A percentile compares a stretch with the other conserved stretches of the same genome.
These are phyloP conservation scores for Yamadazyma epiphylla DNA, from an alignment of 1,139 yeast genomes.

Conservation along the genomic window DNA sequence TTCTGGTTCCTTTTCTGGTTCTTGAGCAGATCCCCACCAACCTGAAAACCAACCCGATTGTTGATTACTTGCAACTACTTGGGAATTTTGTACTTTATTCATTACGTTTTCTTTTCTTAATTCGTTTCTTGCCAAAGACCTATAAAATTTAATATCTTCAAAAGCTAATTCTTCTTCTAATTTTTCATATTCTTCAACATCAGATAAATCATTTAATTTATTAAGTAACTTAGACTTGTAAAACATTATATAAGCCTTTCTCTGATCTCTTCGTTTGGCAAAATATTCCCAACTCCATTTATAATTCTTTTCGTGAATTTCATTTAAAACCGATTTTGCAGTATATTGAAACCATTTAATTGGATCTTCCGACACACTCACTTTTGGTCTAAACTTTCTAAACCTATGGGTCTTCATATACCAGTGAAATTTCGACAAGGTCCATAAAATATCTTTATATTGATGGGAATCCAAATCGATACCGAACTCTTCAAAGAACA, in stretches of 20 bases:
- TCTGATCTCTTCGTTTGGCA: constrained; percentile 64
- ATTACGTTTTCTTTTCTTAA: constrained; percentile 50
- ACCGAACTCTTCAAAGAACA: constrained; percentile 85
- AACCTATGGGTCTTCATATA: constrained; percentile 73
- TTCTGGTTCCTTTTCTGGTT: constrained; percentile 7
- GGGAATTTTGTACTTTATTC: constrained; percentile 10
- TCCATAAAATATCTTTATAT: constrained; percentile 76
- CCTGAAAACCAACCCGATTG: constrained; percentile 53
- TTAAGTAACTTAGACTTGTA: constrained; percentile 56
- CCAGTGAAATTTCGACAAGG: constrained; percentile 79
- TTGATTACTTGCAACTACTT: constrained; percentile 3
- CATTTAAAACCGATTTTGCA: constrained; percentile 66
- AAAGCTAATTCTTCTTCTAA: constrained; percentile 61
- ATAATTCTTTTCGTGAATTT: constrained; percentile 75
- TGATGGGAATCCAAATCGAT: constrained; percentile 81
- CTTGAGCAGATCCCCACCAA: constrained; percentile 48
- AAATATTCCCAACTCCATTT: constrained; percentile 91
- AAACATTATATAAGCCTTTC: constrained; percentile 62
- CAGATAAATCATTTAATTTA: constrained; percentile 25
- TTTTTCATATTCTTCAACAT: constrained; percentile 40
- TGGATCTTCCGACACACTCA: constrained; percentile 63
- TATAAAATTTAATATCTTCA: constrained; percentile 81
- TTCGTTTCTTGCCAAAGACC: constrained; percentile 73
- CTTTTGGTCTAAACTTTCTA: constrained; percentile 65
- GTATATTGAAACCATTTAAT: constrained; percentile 80